Evolutionary conservation across 345 rosid genomes (phyloP), one percentile per base, ranked within the genome.

Genomic region (Carallia brachiata): DNA sequence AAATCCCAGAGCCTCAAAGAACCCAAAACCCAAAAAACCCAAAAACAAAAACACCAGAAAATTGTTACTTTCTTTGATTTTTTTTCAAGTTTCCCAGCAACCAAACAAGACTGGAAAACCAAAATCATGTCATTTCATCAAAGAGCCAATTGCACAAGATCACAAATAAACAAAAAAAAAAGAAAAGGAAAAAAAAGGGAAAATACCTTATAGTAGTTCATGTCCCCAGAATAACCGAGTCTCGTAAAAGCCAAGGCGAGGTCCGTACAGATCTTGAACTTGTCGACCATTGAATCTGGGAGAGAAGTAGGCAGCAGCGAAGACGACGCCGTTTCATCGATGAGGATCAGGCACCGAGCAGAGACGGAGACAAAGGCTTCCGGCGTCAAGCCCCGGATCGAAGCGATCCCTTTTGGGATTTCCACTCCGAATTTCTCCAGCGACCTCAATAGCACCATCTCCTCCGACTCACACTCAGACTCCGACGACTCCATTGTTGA

Each of bases 131-230:
- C 12, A 17, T 23, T 44, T 30, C 31, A 65, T 23, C 47, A 32
- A 4, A 54, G 1, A 6, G 44, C 13, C 50, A 32, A 52, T 56
- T 12, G 16, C 16, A 56, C 2, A 9, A 10, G 2, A 0, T 3
- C 28, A 12, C 5, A 12, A 12, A 23, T 1, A 6, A 55, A 23
- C 23, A 28, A 2, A 12, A 28, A 12, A 23, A 23, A 23, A 23
- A 23, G 23, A 23, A 23, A 23, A 23, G 23, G 23, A 23, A 23
- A 23, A 23, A 23, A 23, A 23, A 23, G 23, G 23, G 23, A 23
- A 23, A 23, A 0, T 78, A 90, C 97, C 98, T 85, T 84, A 53
- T 81, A 70, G 75, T 85, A 89, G 79, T 70, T 86, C 72, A 86
- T 37, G 55, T 90, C 97, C 47, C 83, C 85, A 58, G 78, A 67